A percentile compares a stretch with the other conserved stretches of the same genome.
phyloP scores from a whole-genome alignment of 306 rosid species.

The Carpinus fangiana region DNA sequence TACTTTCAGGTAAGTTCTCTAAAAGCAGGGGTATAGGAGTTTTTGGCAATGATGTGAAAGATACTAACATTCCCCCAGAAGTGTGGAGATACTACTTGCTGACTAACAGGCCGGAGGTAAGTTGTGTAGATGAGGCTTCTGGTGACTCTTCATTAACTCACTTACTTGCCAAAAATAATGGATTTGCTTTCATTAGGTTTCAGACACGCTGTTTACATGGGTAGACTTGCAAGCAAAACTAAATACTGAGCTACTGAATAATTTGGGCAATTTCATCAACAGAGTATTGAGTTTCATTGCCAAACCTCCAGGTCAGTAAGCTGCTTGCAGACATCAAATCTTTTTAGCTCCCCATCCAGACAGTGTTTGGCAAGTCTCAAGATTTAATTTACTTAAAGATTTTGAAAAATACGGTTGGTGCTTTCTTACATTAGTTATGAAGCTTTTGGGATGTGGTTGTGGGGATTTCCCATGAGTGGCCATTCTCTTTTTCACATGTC shows the following conservation, averaged over 20 bases:
- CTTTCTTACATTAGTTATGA: not conserved
- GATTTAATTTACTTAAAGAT: not conserved
- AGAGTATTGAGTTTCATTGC: constrained; percentile 93
- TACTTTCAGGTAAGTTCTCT: constrained; percentile 78
- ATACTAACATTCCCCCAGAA: constrained; percentile 87
- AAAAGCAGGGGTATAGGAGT: constrained; percentile 94
- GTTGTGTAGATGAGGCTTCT: constrained; percentile 9
- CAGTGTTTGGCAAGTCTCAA: not conserved
- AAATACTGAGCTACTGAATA: constrained; percentile 81
- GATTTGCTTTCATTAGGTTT: constrained; percentile 51
- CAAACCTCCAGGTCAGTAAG: constrained; percentile 86
- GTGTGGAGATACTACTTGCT: constrained; percentile 99
- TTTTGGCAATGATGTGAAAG: constrained; percentile 96
- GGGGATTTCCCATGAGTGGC: not conserved
- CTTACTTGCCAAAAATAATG: constrained; percentile 15
- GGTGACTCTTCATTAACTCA: constrained; percentile 1
- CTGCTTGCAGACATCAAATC: not conserved
- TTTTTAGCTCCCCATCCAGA: not conserved
- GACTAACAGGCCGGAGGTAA: constrained; percentile 96
- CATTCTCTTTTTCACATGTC: not conserved
- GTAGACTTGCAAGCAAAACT: constrained; percentile 91
- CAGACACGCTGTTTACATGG: constrained; percentile 93
- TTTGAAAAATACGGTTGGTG: not conserved
- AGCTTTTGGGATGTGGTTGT: not conserved
- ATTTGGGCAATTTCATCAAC: constrained; percentile 90